Evolutionary conservation across 257 asterid species (phyloP), one percentile per base, ranked within the genome.

Genomic region (Solanum neorickii): DNA sequence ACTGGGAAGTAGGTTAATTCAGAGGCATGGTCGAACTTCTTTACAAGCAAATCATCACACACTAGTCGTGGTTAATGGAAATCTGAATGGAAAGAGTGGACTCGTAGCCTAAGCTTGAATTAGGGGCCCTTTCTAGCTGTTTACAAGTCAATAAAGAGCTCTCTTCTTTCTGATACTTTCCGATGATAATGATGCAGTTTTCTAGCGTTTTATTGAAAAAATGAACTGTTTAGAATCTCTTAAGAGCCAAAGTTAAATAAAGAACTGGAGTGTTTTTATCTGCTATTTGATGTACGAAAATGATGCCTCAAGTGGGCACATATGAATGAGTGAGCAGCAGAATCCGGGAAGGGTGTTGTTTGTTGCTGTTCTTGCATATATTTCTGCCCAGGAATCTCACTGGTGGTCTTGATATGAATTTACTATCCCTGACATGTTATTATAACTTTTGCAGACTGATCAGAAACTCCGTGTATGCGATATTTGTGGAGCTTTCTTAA

Each of bases 381-480:
- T 82, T 49, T 66, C 69, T 49, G 69, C 69, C 5, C 69, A 82
- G 44, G 62, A 18, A 82, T 82, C 68, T 80, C 66, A 80, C 29
- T 47, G 29, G 27, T 47, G 68, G 68, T 80, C 85, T 27, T 47
- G 68, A 47, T 49, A 47, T 80, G 68, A 80, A 47, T 47, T 27
- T 80, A 49, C 35, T 77, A 80, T 86, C 86, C 88, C 93, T 93
- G 74, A 92, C 89, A 52, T 37, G 52, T 46, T 52, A 56, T 78
- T 73, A 82, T 73, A 82, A 76, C 42, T 86, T 89, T 60, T 83
- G 42, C 99, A 97, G 99, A 97, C 99, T 86, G 99, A 97, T 92
- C 99, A 97, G 90, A 97, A 97, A 94, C 98, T 97, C 83, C 99
- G 99, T 78, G 99, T 97, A 84, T 96, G 99, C 87, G 99, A 97